A percentile compares a stretch with the other conserved stretches of the same genome.
Evolutionary conservation across 306 rosid species (phyloP).

Genomic region (Gynostemma pentaphyllum): DNA sequence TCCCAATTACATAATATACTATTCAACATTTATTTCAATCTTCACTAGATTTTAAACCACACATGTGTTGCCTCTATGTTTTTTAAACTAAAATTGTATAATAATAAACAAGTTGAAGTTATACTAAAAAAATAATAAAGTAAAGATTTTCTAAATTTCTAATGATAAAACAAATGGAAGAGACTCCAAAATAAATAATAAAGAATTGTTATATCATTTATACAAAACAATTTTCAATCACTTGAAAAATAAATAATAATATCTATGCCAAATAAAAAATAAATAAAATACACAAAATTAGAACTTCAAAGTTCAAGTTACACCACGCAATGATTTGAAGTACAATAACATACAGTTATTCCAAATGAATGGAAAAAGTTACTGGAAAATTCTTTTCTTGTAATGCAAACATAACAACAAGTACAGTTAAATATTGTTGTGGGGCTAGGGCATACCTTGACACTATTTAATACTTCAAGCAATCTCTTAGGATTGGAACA

Average conservation of each 20-base stretch:
- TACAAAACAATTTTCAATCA: not conserved
- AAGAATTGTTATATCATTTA: not conserved
- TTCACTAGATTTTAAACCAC: not conserved
- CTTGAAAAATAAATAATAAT: not conserved
- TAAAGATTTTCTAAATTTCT: not conserved
- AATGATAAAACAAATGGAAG: not conserved
- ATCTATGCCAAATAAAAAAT: not conserved
- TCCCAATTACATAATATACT: not conserved
- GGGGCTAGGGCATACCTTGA: slow-evolving; percentile 44
- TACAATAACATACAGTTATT: not conserved
- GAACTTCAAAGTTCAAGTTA: not conserved
- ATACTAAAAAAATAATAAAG: not conserved
- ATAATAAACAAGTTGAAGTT: not conserved
- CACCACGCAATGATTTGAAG: not conserved
- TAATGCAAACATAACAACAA: slow-evolving; percentile 6
- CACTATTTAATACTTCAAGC: slow-evolving; percentile 64
- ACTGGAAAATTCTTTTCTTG: not conserved
- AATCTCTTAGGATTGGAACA: slow-evolving; percentile 77
- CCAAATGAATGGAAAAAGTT: not conserved
- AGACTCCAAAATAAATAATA: not conserved
- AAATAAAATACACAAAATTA: not conserved
- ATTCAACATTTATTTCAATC: not conserved
- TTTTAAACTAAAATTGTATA: not conserved
- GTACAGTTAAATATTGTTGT: not conserved
- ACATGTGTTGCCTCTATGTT: not conserved